Evolutionary conservation across 2,329 filamentous ascomycete species (phyloP).

Genomic region (Gnomoniopsis sp.): DNA sequence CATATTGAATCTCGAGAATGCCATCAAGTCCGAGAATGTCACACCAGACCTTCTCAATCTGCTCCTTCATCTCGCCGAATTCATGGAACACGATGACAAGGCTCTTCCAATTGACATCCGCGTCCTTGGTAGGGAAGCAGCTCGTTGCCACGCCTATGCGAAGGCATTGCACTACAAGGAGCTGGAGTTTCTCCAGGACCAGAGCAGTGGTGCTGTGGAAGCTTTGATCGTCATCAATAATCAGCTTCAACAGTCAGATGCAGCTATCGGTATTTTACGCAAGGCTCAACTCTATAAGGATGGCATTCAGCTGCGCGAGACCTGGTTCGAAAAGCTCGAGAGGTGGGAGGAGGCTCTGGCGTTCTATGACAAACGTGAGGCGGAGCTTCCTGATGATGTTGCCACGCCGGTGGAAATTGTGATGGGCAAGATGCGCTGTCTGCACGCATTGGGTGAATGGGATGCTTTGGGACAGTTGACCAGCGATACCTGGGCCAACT

Average conservation of each 20-base stretch:
- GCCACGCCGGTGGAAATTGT: conserved; percentile 81
- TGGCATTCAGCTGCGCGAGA: conserved; percentile 89
- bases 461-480: conserved; percentile 85
- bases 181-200: conserved; percentile 94
- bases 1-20: conserved; percentile 91
- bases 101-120: conserved; percentile 96
- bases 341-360: conserved; percentile 95
- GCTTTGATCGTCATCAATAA: conserved; percentile 99
- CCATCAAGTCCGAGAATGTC: conserved; percentile 91
- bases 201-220: conserved; percentile 92
- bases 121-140: conserved; percentile 89
- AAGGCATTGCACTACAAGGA: conserved; percentile 99
- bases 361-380: conserved; percentile 85
- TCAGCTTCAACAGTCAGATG: conserved; percentile 96
- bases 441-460: conserved; percentile 97
- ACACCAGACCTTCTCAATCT: conserved; percentile 93
- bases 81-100: conserved; percentile 99
- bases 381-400: conserved; percentile 57
- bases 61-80: conserved; percentile 92
- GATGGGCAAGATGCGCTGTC: conserved; percentile 99
- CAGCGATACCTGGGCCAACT: conserved; percentile 91
- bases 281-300: conserved; percentile 96
- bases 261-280: conserved; percentile 93
- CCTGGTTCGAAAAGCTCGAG: conserved; percentile 98
- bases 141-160: conserved; percentile 94